Evolutionary conservation across 2,329 filamentous ascomycete species (phyloP), one percentile per base, ranked within the genome.

Genomic region (Colletotrichum sp.): DNA sequence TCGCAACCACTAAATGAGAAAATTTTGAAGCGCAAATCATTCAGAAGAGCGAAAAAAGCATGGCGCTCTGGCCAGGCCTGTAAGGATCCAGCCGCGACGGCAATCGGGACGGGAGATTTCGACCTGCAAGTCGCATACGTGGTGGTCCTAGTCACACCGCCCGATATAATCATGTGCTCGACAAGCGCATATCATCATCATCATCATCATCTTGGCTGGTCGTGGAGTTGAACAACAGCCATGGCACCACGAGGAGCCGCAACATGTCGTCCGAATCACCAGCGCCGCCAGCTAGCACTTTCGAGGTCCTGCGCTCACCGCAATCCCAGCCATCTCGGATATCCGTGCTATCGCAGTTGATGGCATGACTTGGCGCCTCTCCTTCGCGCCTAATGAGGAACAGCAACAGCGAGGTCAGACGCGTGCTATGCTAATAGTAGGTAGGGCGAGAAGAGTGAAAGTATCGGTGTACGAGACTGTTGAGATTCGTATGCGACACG

Each of bases 91-190:
- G 56, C 56, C 66, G 69, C 55, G 55, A 73, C 69, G 43, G 62
- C 38, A 72, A 64, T 62, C 64, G 62, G 69, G 10, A 30, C 36
- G 56, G 64, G 64, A 75, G 56, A 75, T 75, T 73, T 75, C 64
- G 70, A 75, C 69, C 70, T 73, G 73, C 73, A 73, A 21, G 34
- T 56, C 58, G 64, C 36, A 30, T 38, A 56, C 73, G 18, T 62
- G 70, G 73, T 24, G 56, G 56, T 24, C 73, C 70, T 34, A 15
- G 70, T 32, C 70, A 64, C 70, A 36, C 69, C 28, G 38, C 61
- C 71, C 60, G 36, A 43, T 72, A 73, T 24, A 43, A 24, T 48
- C 70, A 73, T 75, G 70, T 75, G 73, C 64, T 55, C 32, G 56
- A 68, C 55, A 73, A 67, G 70, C 56, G 64, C 70, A 73, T 73